Evolutionary conservation across 306 rosid species (phyloP).

Genomic region (Carpinus viminea): DNA sequence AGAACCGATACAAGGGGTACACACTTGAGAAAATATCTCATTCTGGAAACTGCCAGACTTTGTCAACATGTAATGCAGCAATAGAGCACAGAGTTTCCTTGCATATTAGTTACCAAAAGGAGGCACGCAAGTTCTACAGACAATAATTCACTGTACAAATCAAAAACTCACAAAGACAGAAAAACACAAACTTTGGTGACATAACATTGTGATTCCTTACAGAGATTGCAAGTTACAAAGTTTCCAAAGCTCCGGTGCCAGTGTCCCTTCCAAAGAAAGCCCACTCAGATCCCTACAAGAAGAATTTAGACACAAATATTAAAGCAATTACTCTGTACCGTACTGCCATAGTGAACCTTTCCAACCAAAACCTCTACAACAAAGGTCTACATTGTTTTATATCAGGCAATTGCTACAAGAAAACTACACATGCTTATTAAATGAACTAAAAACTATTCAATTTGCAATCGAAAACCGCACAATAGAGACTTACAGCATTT

Average conservation of each 20-base stretch:
- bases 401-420: background rate
- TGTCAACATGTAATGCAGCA: background rate
- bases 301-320: slow-evolving; percentile 22
- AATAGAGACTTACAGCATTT: slow-evolving; percentile 63
- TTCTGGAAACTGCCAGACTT: too few relatives aligned
- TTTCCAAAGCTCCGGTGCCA: slow-evolving; percentile 83
- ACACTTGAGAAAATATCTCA: background rate
- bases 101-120: background rate
- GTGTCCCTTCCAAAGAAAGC: slow-evolving; percentile 70
- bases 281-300: slow-evolving; percentile 63
- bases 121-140: slow-evolving; percentile 2
- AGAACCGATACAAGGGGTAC: background rate
- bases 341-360: background rate
- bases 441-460: background rate
- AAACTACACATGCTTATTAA: background rate
- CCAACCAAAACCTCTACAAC: background rate
- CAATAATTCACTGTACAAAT: background rate
- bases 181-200: background rate
- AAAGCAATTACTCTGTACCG: background rate
- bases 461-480: slow-evolving; percentile 15
- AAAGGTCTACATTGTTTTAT: background rate
- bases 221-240: slow-evolving; percentile 62
- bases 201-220: slow-evolving; percentile 44
- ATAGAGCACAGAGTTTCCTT: background rate
- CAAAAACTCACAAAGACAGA: background rate